Conservation (phyloP, 1,139 yeast genomes). For the Arxiozyma bovina region DNA sequence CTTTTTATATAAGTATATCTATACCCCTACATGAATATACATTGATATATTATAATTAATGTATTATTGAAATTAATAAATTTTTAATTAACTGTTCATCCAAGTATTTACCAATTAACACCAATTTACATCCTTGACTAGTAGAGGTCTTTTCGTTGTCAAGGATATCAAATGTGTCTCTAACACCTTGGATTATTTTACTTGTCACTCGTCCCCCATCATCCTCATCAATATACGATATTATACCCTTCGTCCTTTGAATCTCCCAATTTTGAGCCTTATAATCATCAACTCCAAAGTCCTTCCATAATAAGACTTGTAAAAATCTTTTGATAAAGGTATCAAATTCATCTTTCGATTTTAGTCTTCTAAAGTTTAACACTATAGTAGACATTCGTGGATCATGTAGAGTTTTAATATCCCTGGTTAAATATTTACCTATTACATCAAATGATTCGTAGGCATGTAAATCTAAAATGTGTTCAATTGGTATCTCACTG, state of each 20-base stretch:
- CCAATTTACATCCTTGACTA: conserved; percentile 47
- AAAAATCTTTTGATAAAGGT: conserved; percentile 18
- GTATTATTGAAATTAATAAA: not conserved
- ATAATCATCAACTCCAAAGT: conserved; percentile 23
- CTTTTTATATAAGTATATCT: not conserved
- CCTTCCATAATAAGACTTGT: conserved; percentile 29
- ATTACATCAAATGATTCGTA: conserved; percentile 40
- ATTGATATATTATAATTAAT: no score
- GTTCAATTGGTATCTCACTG: conserved; percentile 59
- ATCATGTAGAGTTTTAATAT: conserved; percentile 36
- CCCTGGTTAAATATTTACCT: conserved; percentile 6
- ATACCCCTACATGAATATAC: no score
- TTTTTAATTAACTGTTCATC: conserved; percentile 9
- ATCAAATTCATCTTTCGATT: conserved; percentile 15
- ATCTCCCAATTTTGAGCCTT: conserved; percentile 41
- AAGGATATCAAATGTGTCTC: conserved; percentile 80
- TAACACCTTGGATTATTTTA: conserved; percentile 77
- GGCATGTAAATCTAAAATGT: conserved; percentile 71
- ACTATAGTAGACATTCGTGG: conserved; percentile 42
- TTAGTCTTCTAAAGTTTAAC: conserved; percentile 21
- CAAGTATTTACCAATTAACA: conserved; percentile 71
- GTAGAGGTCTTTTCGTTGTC: conserved; percentile 33
- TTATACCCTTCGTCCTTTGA: conserved; percentile 70
- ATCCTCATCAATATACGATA: conserved; percentile 36
- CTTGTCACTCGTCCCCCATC: conserved; percentile 30